Evolutionary conservation across 805 yeast species (phyloP), one percentile per base, ranked within the genome.

Genomic region (Saccharomycopsis selenospora): DNA sequence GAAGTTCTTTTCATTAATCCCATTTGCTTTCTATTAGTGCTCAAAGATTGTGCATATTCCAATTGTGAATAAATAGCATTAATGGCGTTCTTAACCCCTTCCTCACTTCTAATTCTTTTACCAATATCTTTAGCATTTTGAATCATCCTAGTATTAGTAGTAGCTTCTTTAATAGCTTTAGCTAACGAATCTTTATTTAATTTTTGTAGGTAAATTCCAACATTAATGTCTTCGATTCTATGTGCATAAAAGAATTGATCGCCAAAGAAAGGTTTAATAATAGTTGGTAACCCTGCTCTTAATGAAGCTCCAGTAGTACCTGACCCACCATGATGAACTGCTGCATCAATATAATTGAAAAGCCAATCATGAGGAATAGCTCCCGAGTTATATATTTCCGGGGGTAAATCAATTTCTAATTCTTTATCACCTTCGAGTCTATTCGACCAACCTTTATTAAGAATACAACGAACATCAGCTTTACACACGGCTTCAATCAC

Each of bases 251-350:
- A 91, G 61, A 86, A 90, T 65, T 91, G 98, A 64, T 91, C 98
- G 0, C 96, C 98, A 63, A 91, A 91, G 60, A 91, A 91, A 1
- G 98, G 98, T 62, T 90, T 91, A 57, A 91, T 79, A 28, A 91
- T 75, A 0, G 95, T 88, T 1, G 98, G 97, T 27, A 85, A 63
- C 0, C 98, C 98, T 11, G 85, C 83, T 53, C 90, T 70, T 47
- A 91, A 63, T 2, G 95, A 76, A 0, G 96, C 96, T 5, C 98
- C 98, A 0, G 97, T 91, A 0, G 97, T 87, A 1, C 98, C 98
- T 0, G 95, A 83, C 0, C 98, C 98, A 36, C 98, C 98, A 62
- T 91, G 98, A 61, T 91, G 98, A 3, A 91, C 96, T 0, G 95
- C 95, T 0, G 91, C 96, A 65, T 91, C 96, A 40, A 91, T 70